phyloP scores from a whole-genome alignment of 371 early-diverging fungal genomes.

The Mucor saturninus region DNA sequence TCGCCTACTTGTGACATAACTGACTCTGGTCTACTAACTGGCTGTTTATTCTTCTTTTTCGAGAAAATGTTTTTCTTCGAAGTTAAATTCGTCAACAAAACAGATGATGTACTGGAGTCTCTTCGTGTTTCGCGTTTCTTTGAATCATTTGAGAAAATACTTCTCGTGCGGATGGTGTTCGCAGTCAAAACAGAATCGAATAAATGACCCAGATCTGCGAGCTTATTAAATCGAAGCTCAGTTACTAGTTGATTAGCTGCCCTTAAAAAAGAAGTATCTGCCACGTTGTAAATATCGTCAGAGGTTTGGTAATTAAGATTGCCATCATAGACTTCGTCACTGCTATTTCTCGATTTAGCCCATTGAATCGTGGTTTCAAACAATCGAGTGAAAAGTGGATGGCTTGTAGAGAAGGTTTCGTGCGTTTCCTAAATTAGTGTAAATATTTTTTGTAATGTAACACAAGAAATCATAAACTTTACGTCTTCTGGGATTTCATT shows the following conservation, averaged over 20 bases:
- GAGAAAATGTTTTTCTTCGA: not conserved
- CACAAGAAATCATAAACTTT: not conserved
- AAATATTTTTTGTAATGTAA: not conserved
- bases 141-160: constrained; percentile 18
- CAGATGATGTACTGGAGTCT: constrained; percentile 13
- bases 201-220: constrained; percentile 38
- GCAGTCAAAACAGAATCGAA: constrained; percentile 39
- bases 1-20: constrained; percentile 1
- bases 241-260: constrained; percentile 37
- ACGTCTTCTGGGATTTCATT: constrained; percentile 21
- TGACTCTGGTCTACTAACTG: not conserved
- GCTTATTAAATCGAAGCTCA: constrained; percentile 24
- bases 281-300: not conserved
- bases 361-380: constrained; percentile 32
- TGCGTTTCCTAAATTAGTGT: not conserved
- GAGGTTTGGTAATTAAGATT: too few relatives aligned
- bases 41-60: not conserved
- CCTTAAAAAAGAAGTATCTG: constrained; percentile 19
- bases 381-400: constrained; percentile 13
- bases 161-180: constrained; percentile 29
- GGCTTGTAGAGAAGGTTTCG: constrained; percentile 6
- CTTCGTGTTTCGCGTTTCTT: not conserved
- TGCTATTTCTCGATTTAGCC: constrained; percentile 2
- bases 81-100: constrained; percentile 5
- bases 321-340: not conserved